Evolutionary conservation across 2,329 filamentous ascomycete genomes (phyloP), one percentile per base, ranked within the genome.

Genomic region (Podosphaera fusca): DNA sequence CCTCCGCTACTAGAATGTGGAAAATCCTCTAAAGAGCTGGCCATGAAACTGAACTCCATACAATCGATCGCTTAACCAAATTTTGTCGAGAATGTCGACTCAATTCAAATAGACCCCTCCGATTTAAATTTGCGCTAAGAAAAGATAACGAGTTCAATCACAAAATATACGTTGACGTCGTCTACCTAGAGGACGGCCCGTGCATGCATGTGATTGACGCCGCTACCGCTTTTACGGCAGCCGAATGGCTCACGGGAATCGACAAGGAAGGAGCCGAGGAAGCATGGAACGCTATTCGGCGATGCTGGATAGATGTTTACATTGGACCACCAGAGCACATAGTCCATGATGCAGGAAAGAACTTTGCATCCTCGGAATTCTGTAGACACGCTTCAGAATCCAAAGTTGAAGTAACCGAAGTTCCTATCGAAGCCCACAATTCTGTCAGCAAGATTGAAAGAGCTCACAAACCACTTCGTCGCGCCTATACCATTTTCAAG

Each of bases 321-420:
- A 47, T 47, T 6, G 45, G 45, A 5, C 45, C 45, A 14, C 45
- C 29, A 47, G 45, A 47, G 14, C 21, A 21, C 30, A 34, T 56
- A n/a, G 33, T 54, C 21, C 51, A 53, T 21, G 42, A 56, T 30
- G 42, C 45, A 21, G 55, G 51, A 29, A 55, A 57, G 21, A 59
- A 57, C 36, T 59, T 58, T 36, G 34, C 56, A 30, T 47, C 6
- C n/a, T 6, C 5, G n/a, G 14, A 30, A 47, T 47, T 47, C 45
- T 14, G 14, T 5, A 38, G 35, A 38, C 5, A 38, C 10, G 35
- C 35, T 5, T 5, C 5, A 5, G 49, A 33, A 51, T 8, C 49
- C 10, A 51, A 30, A 30, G 10, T 33, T 31, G 30, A 51, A 34
- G 30, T 51, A 3, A 51, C 49, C 8, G 49, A 51, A 51, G 30